Base-by-base conservation (phyloP, 352 stramenopile species). In the Globisporangium lucens region DNA sequence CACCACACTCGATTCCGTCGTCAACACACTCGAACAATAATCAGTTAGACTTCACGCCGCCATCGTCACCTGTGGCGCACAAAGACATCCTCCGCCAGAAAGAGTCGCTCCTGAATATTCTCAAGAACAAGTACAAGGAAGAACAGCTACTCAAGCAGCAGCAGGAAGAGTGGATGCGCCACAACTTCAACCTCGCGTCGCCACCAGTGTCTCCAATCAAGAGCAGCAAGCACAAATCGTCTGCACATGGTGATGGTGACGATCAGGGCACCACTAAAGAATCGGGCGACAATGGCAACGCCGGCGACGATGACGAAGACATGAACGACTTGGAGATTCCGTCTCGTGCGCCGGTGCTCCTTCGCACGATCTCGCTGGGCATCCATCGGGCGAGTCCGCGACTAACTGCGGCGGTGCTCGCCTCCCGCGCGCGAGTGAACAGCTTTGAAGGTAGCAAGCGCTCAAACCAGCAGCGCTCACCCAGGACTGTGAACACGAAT, bases 111-210 rank as follows among this genome's bases (percentile, higher is more conserved):
- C 75, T 87, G 20, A 83, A 75, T 29, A 89, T 89, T 33, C 72
- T 92, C 43, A 75, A 89, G 57, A 68, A 71, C 61, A 90, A 89
- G 65, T 77, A 69, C 59, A 78, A 89, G 33, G 78, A 92, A 53
- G 84, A 92, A 35, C 70, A 89, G 35, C 68, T 85, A 35, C 74
- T 92, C 1, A 90, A 92, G 41, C 75, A 88, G 58, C 82, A 92
- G 63, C 84, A 92, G 53, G 79, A 89, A 30, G 82, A 89, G 46
- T 92, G 84, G 84, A 89, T 92, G 79, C 78, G 76, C 8, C 71
- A 71, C 66, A 68, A 78, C 35, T 68, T 77, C 17, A 75, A 75
- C 52, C 66, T 72, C 33, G 55, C 64, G 5, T 66, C 72, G 30
- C 73, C 63, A 33, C 71, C 73, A 22, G 58, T 80, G 29, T 81